phyloP scores from a whole-genome alignment of 1,284 basidiomycete species.

The Puccinia novopanici region DNA sequence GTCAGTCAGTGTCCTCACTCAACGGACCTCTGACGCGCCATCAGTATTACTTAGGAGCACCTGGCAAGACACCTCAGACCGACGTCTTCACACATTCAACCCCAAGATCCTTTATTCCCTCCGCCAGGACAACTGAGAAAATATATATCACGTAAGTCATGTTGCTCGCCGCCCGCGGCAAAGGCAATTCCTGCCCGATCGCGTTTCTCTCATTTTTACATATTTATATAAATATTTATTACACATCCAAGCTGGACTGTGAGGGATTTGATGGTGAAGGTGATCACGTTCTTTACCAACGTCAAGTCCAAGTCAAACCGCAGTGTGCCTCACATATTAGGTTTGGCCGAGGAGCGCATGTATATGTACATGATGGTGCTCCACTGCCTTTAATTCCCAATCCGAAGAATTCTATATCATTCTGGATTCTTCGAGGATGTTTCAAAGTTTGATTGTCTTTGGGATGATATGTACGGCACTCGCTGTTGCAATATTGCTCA shows the following conservation, averaged over 20 bases:
- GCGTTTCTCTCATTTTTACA: conserved; percentile 29
- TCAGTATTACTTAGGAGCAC: background rate
- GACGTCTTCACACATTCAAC: background rate
- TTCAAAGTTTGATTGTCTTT: conserved; percentile 20
- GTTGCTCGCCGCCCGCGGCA: conserved; percentile 10
- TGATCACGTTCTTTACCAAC: background rate
- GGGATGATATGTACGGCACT: background rate
- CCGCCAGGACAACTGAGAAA: background rate
- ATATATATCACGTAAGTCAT: background rate
- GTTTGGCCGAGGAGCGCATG: conserved; percentile 19
- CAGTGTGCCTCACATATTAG: conserved; percentile 15
- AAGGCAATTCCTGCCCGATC: conserved; percentile 10
- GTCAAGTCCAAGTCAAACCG: background rate
- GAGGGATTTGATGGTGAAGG: background rate
- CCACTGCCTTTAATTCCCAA: background rate
- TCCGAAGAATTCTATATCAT: conserved; percentile 14
- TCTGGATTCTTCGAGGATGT: background rate
- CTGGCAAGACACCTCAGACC: background rate
- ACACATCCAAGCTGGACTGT: conserved; percentile 6
- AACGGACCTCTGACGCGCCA: background rate
- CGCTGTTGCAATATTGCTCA: background rate
- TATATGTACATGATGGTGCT: conserved; percentile 20
- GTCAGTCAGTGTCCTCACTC: conserved; percentile 3
- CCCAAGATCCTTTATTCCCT: background rate
- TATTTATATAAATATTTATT: background rate